Base-by-base conservation (phyloP, 2,329 filamentous ascomycete genomes). In the Xylaria polymorpha region DNA sequence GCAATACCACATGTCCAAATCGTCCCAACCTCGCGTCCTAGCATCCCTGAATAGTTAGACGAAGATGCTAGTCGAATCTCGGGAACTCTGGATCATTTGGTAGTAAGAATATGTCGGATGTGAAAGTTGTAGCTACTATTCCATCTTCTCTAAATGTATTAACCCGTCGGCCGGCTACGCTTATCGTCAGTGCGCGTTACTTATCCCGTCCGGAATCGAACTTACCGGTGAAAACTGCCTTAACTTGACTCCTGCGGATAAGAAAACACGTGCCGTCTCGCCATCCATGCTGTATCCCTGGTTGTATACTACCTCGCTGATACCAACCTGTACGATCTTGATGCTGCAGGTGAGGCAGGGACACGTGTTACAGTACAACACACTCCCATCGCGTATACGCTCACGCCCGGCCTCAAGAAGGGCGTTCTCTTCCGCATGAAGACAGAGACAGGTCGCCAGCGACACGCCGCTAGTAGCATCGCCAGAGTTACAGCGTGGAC, bases 361-460 rank as follows among this genome's bases (percentile, higher is more conserved):
- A 80, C 96, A 99, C 74, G 94, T 98, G 79, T 98, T 93, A 81
- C 94, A 98, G 82, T 98, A 99, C 32, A 99, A 83, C 59, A 94
- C 92, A 44, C 92, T 89, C 4, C 91, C 92, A 64, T 93, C 91
- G 22, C 93, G 86, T 74, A 99, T 94, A 67, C 96, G 87, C 81
- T 98, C 96, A 74, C 96, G 86, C 0, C 96, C 96, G 22, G 96
- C 96, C 83, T 99, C 96, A 10, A 99, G 85, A 67, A 99, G 85
- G 1, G 96, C 96, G 79, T 99, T 99, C 82, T 99, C 96, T 83
- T 99, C 96, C 0, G 96, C 96, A 80, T 99, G 96, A n/a, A 99
- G 88, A 80, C 96, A 99, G 59, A 98, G 86, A 77, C 96, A 99
- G 6, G 95, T 97, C 4, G 91, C 90, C 22, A 99, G 86, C 0